Conservation (phyloP, 441 rosid genomes). For the Croton setiger region DNA sequence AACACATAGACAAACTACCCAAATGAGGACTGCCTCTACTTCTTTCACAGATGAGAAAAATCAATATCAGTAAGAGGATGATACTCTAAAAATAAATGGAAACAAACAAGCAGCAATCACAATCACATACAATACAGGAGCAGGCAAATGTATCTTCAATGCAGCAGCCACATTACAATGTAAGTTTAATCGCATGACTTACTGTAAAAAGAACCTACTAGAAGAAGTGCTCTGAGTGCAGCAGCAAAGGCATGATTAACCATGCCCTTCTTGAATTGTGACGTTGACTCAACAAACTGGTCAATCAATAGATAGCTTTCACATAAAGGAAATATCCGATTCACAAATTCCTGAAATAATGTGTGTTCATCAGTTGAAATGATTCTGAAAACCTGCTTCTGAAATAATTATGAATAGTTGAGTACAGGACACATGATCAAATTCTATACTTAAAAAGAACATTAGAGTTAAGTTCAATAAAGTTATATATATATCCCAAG, state of each 20-base stretch:
- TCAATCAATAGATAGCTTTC: conserved; percentile 76
- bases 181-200: conserved; percentile 22
- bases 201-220: conserved; percentile 59
- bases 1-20: neutral
- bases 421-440: neutral
- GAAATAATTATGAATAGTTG: conserved; percentile 15
- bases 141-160: conserved; percentile 20
- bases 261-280: conserved; percentile 88
- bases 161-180: conserved; percentile 15
- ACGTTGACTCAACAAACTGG: conserved; percentile 92
- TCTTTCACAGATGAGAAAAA: neutral
- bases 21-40: neutral
- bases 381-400: conserved; percentile 16
- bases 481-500: neutral
- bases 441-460: neutral
- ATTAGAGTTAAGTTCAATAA: neutral
- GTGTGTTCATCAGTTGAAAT: conserved; percentile 23
- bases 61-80: neutral
- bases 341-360: conserved; percentile 75
- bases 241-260: conserved; percentile 98
- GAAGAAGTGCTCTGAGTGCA: conserved; percentile 84
- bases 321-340: conserved; percentile 79
- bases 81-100: conserved; percentile 8
- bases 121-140: conserved; percentile 1
- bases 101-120: conserved; percentile 9